phyloP scores from a whole-genome alignment of 208 protist species.

The Acanthamoeba royreba region DNA sequence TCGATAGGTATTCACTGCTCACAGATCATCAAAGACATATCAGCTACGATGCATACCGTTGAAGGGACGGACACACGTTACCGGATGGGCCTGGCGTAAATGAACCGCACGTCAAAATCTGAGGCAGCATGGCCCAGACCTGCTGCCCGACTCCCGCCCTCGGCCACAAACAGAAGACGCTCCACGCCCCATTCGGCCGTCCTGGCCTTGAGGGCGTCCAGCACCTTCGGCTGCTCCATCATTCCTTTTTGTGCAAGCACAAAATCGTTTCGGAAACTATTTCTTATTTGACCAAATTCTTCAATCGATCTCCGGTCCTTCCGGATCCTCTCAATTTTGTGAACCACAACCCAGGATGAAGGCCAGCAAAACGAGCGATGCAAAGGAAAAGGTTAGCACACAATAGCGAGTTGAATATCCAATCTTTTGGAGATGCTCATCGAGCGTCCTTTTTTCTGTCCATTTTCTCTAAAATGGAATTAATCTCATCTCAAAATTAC shows the following conservation, averaged over 20 bases:
- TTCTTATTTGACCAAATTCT: no score
- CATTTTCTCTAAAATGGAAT: no score
- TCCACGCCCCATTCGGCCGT: background rate
- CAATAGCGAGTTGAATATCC: no score
- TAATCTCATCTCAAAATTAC: no score
- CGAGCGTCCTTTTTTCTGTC: no score
- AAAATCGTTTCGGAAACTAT: background rate
- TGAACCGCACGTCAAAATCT: background rate
- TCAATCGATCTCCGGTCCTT: no score
- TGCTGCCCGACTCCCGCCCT: background rate
- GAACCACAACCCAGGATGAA: no score
- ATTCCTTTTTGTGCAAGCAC: background rate
- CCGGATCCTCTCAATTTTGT: no score
- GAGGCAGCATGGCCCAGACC: background rate
- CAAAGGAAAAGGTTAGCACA: no score
- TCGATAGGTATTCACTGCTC: background rate
- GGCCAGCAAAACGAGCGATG: no score
- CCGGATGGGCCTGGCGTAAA: background rate
- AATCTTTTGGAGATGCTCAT: no score
- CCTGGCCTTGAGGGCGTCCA: background rate
- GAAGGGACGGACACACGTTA: no score
- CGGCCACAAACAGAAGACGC: background rate
- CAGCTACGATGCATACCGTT: background rate
- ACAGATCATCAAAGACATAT: background rate
- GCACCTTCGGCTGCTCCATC: background rate